Evolutionary conservation across 257 asterid species (phyloP), one percentile per base, ranked within the genome.

Genomic region (Solanum sitiens): DNA sequence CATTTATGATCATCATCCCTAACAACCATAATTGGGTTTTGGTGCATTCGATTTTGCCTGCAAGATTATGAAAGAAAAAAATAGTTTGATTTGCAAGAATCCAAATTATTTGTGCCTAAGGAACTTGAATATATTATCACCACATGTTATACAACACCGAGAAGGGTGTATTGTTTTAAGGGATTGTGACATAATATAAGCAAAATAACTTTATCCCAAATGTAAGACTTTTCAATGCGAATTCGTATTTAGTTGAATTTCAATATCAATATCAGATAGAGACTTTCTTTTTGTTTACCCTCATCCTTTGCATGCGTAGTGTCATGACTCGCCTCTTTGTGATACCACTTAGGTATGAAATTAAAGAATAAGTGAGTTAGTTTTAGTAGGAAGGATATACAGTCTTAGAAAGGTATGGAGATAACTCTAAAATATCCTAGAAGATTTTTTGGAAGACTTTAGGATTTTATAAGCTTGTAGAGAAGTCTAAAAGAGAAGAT

Each of bases 201-300:
- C 74, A 47, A 47, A 47, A 47, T 47, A 5, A 20, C 2, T 14
- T 47, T 47, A 47, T 3, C 59, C 20, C 8, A 8, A 15, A 50
- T 50, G 3, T 15, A 3, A 0, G 0, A 50, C 0, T 15, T 50
- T 50, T 0, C 8, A 1, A 0, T 50, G 61, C 3, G 7, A 15
- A 15, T 50, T 0, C 2, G 0, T 50, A 50, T 15, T 15, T 50
- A 50, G 21, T 50, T 0, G 3, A 3, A 7, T 3, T 50, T 0
- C 1, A 15, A 87, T 97, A 96, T 72, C 98, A 86, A 96, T 96
- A 89, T 95, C 96, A 10, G 98, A 92, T 89, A 95, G 89, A 20
- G 97, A 95, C 94, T 92, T 96, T 91, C 99, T 89, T 75, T 65
- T 59, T 35, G 89, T 45, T 86, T 91, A 73, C 87, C 89, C 23